These are phyloP conservation scores for Ophiostoma ulmi DNA, from an alignment of 2,329 filamentous ascomycete genomes.

Conservation along the genomic window DNA sequence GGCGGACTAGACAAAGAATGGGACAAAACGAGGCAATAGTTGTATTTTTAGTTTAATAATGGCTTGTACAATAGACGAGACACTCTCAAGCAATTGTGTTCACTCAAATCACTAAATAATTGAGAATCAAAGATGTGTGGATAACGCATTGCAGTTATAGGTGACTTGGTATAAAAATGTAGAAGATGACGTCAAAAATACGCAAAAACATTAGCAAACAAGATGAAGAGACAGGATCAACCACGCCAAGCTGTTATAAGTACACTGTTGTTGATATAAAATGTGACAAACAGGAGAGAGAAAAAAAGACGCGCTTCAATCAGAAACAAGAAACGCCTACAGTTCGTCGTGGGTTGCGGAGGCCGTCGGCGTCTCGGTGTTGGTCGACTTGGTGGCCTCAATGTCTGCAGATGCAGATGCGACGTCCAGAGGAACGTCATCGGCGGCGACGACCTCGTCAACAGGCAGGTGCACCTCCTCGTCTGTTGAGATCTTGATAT, in stretches of 20 bases:
- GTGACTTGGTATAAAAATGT: not conserved
- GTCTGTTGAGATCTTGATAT: not conserved
- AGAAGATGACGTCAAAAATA: not conserved
- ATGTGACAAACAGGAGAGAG: not conserved
- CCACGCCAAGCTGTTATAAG: not conserved
- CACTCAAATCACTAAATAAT: not conserved
- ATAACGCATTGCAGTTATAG: not conserved
- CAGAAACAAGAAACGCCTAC: not conserved
- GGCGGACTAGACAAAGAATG: no score
- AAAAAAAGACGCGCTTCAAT: not conserved
- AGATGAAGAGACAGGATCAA: not conserved
- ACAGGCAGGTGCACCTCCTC: slow-evolving; percentile 25
- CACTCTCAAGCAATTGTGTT: not conserved
- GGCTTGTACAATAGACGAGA: slow-evolving; percentile 3
- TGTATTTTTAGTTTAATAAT: not conserved
- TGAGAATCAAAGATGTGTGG: not conserved
- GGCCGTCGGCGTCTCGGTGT: slow-evolving; percentile 9
- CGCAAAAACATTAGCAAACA: not conserved
- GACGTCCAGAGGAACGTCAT: slow-evolving; percentile 22
- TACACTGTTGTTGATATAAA: not conserved
- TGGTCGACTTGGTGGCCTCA: slow-evolving; percentile 14
- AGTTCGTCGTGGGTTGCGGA: not conserved
- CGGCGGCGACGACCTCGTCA: slow-evolving; percentile 26
- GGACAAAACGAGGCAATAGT: not conserved
- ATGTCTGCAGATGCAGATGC: slow-evolving; percentile 20